These are phyloP conservation scores for Podospora sp. DNA, from an alignment of 495 filamentous ascomycete genomes.

Conservation along the genomic window DNA sequence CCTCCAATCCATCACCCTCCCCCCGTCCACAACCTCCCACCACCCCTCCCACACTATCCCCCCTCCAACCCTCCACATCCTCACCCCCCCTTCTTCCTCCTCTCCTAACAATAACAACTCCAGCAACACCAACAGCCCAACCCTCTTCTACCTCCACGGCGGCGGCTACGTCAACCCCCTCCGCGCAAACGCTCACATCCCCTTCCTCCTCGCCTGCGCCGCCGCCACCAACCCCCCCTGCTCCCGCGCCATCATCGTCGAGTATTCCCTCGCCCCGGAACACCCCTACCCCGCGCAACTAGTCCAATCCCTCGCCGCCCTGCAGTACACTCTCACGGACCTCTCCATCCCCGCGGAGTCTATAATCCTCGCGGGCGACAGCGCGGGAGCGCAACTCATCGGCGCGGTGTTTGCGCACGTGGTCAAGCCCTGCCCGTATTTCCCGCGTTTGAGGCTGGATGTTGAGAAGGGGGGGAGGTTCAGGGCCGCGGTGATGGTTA, in stretches of 20 bases:
- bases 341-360: not conserved
- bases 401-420: slow-evolving; percentile 22
- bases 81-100: slow-evolving; percentile 13
- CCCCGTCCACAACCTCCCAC: not conserved
- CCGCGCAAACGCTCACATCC: slow-evolving; percentile 19
- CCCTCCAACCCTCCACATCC: slow-evolving; percentile 3
- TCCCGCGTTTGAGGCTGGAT: not conserved
- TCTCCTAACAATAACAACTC: too few relatives aligned
- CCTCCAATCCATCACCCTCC: not conserved
- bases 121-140: not conserved
- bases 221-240: not conserved
- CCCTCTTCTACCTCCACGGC: slow-evolving; percentile 28
- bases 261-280: slow-evolving; percentile 27
- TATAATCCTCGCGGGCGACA: slow-evolving; percentile 23
- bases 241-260: slow-evolving; percentile 17
- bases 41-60: not conserved
- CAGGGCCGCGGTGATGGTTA: slow-evolving; percentile 20
- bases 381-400: slow-evolving; percentile 24
- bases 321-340: slow-evolving; percentile 13
- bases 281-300: slow-evolving; percentile 23
- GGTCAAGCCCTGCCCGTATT: slow-evolving; percentile 11
- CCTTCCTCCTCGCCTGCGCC: slow-evolving; percentile 20
- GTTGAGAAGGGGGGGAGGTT: not conserved
- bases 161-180: slow-evolving; percentile 31
- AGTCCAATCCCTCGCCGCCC: slow-evolving; percentile 17